These are phyloP conservation scores for Fusarium sambucinum DNA, from an alignment of 2,329 filamentous ascomycete species.

Conservation along the genomic window DNA sequence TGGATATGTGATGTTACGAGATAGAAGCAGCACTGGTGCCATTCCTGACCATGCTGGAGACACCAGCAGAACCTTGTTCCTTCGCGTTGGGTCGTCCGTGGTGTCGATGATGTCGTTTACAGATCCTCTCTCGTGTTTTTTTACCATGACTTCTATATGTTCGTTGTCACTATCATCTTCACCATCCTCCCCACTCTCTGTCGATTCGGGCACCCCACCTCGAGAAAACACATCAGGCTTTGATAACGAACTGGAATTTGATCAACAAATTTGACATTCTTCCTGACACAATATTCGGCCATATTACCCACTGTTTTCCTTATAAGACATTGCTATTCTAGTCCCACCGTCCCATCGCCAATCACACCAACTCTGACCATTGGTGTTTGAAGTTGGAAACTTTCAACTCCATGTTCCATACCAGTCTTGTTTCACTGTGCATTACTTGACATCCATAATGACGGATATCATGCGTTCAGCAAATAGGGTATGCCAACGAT, in stretches of 20 bases:
- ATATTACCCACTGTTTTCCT: neutral
- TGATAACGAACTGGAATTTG: neutral
- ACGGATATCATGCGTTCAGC: neutral
- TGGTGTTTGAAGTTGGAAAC: constrained; percentile 10
- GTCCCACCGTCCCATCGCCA: neutral
- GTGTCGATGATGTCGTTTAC: constrained; percentile 32
- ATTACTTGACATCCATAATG: neutral
- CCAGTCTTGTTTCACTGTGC: neutral
- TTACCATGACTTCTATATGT: constrained; percentile 42
- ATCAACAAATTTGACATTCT: neutral
- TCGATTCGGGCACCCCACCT: constrained; percentile 21
- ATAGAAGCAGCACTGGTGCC: neutral
- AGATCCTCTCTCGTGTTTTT: constrained; percentile 48
- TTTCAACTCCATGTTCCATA: neutral
- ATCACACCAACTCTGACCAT: constrained; percentile 5
- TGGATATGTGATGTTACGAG: neutral
- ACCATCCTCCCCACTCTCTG: constrained; percentile 27
- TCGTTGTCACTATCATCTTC: constrained; percentile 28
- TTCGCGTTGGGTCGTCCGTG: constrained; percentile 27
- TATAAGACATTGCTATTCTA: neutral
- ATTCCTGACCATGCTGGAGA: neutral
- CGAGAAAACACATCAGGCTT: neutral
- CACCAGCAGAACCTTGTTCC: neutral
- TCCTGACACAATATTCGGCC: neutral
- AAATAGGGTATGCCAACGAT: too few relatives aligned